Base-by-base conservation (phyloP, 2,329 filamentous ascomycete species). In the Didymella pinodella region DNA sequence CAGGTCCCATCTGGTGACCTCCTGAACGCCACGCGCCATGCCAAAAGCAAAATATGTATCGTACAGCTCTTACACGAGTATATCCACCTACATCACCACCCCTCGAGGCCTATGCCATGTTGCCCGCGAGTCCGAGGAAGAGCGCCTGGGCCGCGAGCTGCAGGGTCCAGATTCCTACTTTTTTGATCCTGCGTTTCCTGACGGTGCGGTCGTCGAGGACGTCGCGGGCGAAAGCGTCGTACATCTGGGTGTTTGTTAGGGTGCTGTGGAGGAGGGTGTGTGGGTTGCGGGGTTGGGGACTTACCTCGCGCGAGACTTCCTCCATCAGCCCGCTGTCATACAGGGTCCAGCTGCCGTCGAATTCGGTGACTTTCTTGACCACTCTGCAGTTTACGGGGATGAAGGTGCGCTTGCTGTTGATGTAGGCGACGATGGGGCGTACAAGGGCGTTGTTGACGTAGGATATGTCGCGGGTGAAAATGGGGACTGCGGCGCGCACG, bases 391-490 rank as follows among this genome's bases (percentile, higher is more conserved):
- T 91, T 69, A 99, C 92, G 26, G 95, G 95, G 43, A 99, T 98
- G 72, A 97, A 98, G 0, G 94, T 96, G 73, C 89, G 90, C 75
- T 93, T 92, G 41, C 92, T 91, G 78, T 99, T 99, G 79, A 99
- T 98, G 76, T 98, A 99, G 7, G 95, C 95, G 40, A 99, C 93
- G 61, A 99, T 99, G 16, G 95, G 95, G 4, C 95, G 88, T 34
- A 98, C 92, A 4, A 98, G 87, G 1, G 95, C 93, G 76, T 96
- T 96, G 78, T 97, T 98, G 70, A 97, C 90, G 76, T 98, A 99
- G 0, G 92, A 96, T 48, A 98, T 86, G 73, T 97, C 90, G 16
- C 87, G 89, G 1, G 91, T 96, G 80, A 99, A 98, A 49, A 98
- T 85, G 0, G 95, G 95, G 1, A 99, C 93, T 2, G 90, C 89